phyloP scores from a whole-genome alignment of 139 green algal genomes.

The Coelastrella sp. region DNA sequence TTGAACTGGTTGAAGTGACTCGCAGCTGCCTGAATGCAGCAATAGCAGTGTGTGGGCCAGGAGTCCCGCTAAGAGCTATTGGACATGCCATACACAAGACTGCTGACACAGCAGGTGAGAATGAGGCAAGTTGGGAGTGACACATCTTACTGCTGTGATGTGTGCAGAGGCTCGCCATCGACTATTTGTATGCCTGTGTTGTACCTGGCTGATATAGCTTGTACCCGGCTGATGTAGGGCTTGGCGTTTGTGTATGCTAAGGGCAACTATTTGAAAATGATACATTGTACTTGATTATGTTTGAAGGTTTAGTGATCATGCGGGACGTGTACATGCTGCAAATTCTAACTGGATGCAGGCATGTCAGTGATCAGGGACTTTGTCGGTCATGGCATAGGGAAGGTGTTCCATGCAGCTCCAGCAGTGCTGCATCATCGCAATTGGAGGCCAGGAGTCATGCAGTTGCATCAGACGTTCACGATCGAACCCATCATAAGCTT shows the following conservation, averaged over 20 bases:
- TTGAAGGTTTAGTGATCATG: too few relatives aligned
- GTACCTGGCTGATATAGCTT: too few relatives aligned
- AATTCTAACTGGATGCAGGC: not conserved
- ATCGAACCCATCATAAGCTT: constrained; percentile 96
- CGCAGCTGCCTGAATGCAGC: constrained; percentile 73
- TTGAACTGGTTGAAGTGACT: constrained; percentile 24
- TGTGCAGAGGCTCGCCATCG: too few relatives aligned
- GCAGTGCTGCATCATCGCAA: constrained; percentile 91
- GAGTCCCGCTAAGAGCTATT: constrained; percentile 84
- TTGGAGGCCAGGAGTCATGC: constrained; percentile 68
- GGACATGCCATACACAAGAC: constrained; percentile 79
- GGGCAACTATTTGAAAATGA: too few relatives aligned
- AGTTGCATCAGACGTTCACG: constrained; percentile 94
- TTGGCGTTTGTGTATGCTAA: too few relatives aligned
- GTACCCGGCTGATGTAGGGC: too few relatives aligned
- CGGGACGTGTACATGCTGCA: too few relatives aligned
- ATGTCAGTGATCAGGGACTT: constrained; percentile 80
- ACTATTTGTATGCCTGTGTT: too few relatives aligned
- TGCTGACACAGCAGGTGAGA: constrained; percentile 27
- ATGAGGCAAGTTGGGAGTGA: not conserved
- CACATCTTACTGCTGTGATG: not conserved
- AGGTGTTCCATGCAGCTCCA: constrained; percentile 91
- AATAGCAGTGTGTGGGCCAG: constrained; percentile 83
- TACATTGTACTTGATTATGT: too few relatives aligned
- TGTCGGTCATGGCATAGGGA: constrained; percentile 95